A percentile compares a stretch with the other conserved stretches of the same genome.
These are phyloP conservation scores for Hyphodiscus sp. DNA, from an alignment of 2,329 filamentous ascomycete species.

Conservation along the genomic window DNA sequence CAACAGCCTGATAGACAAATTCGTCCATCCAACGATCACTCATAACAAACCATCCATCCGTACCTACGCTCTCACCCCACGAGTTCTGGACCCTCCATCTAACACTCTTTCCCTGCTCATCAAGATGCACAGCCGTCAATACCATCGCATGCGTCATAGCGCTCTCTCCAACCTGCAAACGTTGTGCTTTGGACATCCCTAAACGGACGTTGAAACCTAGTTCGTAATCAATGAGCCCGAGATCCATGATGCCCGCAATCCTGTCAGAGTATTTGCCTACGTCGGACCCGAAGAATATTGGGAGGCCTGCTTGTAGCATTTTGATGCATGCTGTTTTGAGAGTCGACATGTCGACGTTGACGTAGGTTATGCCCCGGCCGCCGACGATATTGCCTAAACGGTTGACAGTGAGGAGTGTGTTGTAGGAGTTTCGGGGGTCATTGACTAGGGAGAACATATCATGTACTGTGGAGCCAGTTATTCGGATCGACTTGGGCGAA, in stretches of 20 bases:
- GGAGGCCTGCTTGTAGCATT: conserved; percentile 72
- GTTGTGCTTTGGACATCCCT: conserved; percentile 68
- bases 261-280: conserved; percentile 76
- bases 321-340: conserved; percentile 69
- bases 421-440: conserved; percentile 72
- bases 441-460: conserved; percentile 76
- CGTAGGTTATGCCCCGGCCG: conserved; percentile 68
- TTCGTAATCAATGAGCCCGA: conserved; percentile 68
- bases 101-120: conserved; percentile 56
- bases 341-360: conserved; percentile 69
- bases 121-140: conserved; percentile 76
- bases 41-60: conserved; percentile 87
- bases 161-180: conserved; percentile 67
- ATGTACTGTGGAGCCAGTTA: conserved; percentile 55
- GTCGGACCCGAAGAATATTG: conserved; percentile 84
- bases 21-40: conserved; percentile 72
- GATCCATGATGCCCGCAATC: conserved; percentile 70
- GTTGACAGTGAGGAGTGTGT: conserved; percentile 67
- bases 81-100: conserved; percentile 85
- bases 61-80: conserved; percentile 65
- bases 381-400: conserved; percentile 77
- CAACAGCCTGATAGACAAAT: conserved; percentile 81
- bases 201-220: conserved; percentile 76
- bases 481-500: conserved; percentile 48
- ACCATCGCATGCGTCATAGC: conserved; percentile 94